Conservation (phyloP, 2,329 filamentous ascomycete species). For the Pseudonectria foliicola region DNA sequence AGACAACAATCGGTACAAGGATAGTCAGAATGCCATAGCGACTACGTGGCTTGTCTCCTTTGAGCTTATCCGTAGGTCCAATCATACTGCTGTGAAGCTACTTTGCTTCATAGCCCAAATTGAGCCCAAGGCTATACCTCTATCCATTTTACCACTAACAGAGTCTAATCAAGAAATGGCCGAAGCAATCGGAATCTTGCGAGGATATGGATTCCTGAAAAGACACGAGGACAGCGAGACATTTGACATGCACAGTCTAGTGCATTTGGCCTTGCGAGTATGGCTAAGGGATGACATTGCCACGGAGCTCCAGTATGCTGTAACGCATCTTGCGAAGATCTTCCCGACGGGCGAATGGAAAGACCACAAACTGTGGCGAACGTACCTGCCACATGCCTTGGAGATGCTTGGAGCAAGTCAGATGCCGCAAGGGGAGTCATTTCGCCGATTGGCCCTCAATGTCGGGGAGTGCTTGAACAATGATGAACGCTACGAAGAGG, state of each 20-base stretch:
- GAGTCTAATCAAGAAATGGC: slow-evolving; percentile 14
- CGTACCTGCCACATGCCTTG: too few relatives aligned
- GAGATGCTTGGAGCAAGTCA: too few relatives aligned
- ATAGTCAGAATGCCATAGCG: slow-evolving; percentile 28
- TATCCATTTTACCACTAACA: slow-evolving; percentile 24
- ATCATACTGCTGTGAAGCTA: slow-evolving; percentile 27
- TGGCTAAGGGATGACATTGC: slow-evolving; percentile 16
- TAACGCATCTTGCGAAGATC: too few relatives aligned
- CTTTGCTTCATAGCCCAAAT: slow-evolving; percentile 36
- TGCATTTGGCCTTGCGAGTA: slow-evolving; percentile 25
- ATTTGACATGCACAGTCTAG: slow-evolving; percentile 33
- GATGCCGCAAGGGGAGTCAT: too few relatives aligned
- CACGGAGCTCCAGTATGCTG: too few relatives aligned
- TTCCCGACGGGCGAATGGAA: too few relatives aligned
- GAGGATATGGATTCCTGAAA: slow-evolving; percentile 26
- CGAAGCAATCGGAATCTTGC: slow-evolving; percentile 25
- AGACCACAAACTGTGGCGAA: too few relatives aligned
- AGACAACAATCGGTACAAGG: slow-evolving; percentile 27
- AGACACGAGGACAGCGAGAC: slow-evolving; percentile 15
- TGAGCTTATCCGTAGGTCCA: slow-evolving; percentile 24
- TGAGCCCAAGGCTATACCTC: slow-evolving; percentile 32
- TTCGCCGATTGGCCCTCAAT: too few relatives aligned
- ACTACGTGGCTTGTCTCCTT: slow-evolving; percentile 36
- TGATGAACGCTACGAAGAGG: too few relatives aligned
- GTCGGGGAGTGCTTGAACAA: too few relatives aligned